Evolutionary conservation across 139 green algal species (phyloP), one percentile per base, ranked within the genome.

Genomic region (Tetradesmus lagerheimii): DNA sequence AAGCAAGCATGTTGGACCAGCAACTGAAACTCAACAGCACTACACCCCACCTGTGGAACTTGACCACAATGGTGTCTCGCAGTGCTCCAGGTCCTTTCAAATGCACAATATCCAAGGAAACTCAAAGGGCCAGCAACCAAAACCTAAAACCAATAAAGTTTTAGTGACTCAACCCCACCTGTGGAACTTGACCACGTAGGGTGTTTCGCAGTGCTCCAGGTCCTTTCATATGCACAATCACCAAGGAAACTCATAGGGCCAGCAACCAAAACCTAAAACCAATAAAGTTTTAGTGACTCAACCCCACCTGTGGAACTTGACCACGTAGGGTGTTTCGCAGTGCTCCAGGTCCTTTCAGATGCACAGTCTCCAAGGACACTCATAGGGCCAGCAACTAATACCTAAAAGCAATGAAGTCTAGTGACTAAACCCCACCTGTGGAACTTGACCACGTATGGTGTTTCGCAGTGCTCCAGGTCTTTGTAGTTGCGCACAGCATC

Each of bases 401-500:
- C 66, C 11, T 8, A 11, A 77, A 31, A 34, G 25, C 29, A 77
- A n/a, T 31, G 29, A 15, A 78, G 31, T 27, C 16, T 14, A 64
- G 2, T 5, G 14, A 20, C 15, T 4, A 64, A 31, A 14, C 41
- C 66, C 35, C 89, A 94, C 91, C 91, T 93, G 92, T 99, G 95
- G 23, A 99, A 87, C 89, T 99, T 98, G 16, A 99, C 97, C 29
- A 99, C 98, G 88, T 98, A 99, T 1, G 98, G 93, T 37, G 98
- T 99, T 93, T 99, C 98, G 74, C 98, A 95, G 88, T 98, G 96
- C 89, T 98, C 94, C 37, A 97, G 80, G 88, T 99, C 97, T 53
- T 91, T 95, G 92, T 95, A 95, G 1, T 79, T 88, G 89, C 90
- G 90, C 2, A 96, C 94, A 62, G 97, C 95, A 45, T 92, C 95